phyloP scores from a whole-genome alignment of 768 basidiomycete species.

The Lentinula raphanica region DNA sequence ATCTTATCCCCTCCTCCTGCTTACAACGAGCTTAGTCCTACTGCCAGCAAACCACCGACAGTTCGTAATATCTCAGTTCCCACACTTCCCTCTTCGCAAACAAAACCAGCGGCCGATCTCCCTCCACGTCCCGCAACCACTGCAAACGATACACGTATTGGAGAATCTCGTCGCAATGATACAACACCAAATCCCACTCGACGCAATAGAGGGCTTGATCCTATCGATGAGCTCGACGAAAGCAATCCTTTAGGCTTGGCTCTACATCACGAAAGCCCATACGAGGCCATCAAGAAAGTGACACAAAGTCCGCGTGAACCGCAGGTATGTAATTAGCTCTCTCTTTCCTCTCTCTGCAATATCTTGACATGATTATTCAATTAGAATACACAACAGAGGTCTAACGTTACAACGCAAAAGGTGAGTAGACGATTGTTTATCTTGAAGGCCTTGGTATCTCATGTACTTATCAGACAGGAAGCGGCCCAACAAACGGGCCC shows the following conservation, averaged over 20 bases:
- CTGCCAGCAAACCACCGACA: neutral
- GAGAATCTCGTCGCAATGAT: neutral
- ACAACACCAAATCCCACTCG: neutral
- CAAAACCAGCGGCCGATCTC: neutral
- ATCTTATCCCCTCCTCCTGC: neutral
- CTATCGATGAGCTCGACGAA: constrained; percentile 76
- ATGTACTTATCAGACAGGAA: neutral
- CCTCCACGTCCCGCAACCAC: constrained; percentile 10
- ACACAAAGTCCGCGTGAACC: neutral
- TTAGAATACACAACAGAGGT: neutral
- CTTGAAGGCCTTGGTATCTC: neutral
- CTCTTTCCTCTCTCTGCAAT: neutral
- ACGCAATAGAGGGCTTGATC: constrained; percentile 39
- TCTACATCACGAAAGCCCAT: constrained; percentile 71
- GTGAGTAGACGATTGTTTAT: neutral
- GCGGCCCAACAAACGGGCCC: neutral
- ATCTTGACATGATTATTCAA: neutral
- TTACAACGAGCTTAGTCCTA: neutral
- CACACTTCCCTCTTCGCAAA: neutral
- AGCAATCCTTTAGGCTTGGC: constrained; percentile 60
- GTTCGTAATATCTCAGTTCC: neutral
- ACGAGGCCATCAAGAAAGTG: constrained; percentile 50
- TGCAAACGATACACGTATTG: constrained; percentile 2
- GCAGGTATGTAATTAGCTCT: neutral
- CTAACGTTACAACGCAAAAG: neutral